These are phyloP conservation scores for Plasmodium blacklocki DNA, from an alignment of 169 alveolate species.

Conservation along the genomic window DNA sequence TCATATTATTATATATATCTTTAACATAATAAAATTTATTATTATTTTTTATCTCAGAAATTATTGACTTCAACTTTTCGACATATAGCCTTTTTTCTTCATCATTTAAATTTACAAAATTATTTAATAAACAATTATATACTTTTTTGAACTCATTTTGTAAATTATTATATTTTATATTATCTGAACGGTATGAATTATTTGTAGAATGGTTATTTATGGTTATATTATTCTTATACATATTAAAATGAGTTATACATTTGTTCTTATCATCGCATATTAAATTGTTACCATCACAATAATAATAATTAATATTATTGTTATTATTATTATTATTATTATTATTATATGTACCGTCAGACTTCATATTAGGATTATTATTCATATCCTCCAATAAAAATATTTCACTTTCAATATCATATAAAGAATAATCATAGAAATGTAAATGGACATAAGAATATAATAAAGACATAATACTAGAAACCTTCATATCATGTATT, in stretches of 20 bases:
- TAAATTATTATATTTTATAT: no score
- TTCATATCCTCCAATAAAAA: slow-evolving; percentile 36
- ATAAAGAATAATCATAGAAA: slow-evolving; percentile 55
- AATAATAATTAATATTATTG: not conserved
- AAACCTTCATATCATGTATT: slow-evolving; percentile 70
- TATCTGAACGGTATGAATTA: no score
- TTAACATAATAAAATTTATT: slow-evolving; percentile 32
- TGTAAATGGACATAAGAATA: slow-evolving; percentile 41
- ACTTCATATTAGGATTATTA: not conserved
- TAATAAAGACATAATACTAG: slow-evolving; percentile 33
- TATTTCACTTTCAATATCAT: slow-evolving; percentile 36
- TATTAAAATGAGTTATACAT: not conserved
- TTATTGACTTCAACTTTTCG: slow-evolving; percentile 28
- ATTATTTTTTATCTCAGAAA: slow-evolving; percentile 35
- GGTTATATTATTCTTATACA: no score
- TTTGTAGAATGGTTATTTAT: no score
- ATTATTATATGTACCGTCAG: not conserved
- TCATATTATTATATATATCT: slow-evolving; percentile 12
- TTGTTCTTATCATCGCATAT: not conserved
- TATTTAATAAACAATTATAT: slow-evolving; percentile 18
- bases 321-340: not conserved
- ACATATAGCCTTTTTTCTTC: slow-evolving; percentile 22
- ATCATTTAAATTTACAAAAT: slow-evolving; percentile 31
- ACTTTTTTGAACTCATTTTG: slow-evolving; percentile 8
- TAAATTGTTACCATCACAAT: not conserved